Evolutionary conservation across 331 rosid genomes (phyloP), one percentile per base, ranked within the genome.

Genomic region (Quercus lobata): DNA sequence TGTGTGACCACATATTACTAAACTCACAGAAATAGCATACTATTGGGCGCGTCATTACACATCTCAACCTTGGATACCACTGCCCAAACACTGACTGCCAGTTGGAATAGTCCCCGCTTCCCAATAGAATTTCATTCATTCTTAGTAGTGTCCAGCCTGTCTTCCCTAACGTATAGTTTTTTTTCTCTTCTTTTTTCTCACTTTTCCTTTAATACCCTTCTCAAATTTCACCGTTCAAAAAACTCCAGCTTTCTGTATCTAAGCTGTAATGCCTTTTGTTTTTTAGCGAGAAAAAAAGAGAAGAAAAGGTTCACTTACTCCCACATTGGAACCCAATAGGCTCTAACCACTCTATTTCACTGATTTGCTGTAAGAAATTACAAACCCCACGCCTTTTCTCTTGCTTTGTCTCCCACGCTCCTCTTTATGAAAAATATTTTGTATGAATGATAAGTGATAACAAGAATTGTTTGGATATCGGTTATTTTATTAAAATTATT

Each of bases 241-340:
- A 17, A 17, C 32, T 6, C 29, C 11, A 74, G 66, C 63, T 5
- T 55, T 72, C 96, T 88, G 93, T 81, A 75, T 66, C 82, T 15
- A 82, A 89, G 91, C 97, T 93, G 94, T 83, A 78, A 24, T 19
- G 76, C 85, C 44, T 82, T 83, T 90, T 90, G 93, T 91, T 83
- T 22, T 34, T 3, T 89, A 78, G 87, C 77, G 73, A 22, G 29
- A 8, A 19, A 34, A 34, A 32, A 37, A 41, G 1, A 37, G 2
- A 41, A 0, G 0, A 8, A 75, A 19, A 41, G 3, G 1, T 37
- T 74, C 88, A 66, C 86, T 83, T 80, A 75, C 84, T 90, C 60
- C 86, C 86, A 84, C 76, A 82, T 70, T 73, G 85, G 44, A 49
- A 14, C 54, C 54, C 54, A 11, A 1, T 14, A 14, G 46, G 46